Conservation (phyloP, 176 grass and related monocot genomes). For the Aegilops longissima region DNA sequence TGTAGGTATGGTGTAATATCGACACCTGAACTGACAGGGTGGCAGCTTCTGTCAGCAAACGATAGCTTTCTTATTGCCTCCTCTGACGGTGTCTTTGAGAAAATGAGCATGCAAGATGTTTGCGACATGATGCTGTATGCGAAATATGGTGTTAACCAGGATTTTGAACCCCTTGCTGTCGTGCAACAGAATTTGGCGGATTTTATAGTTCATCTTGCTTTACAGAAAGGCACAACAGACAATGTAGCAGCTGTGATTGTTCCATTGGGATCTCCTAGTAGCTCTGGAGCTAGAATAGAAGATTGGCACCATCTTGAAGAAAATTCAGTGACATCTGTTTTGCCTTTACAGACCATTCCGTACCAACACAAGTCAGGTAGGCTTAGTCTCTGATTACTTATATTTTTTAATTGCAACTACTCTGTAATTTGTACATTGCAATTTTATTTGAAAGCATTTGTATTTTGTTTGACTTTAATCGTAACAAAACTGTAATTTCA, state of each 20-base stretch:
- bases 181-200: slow-evolving; percentile 69
- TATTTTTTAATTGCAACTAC: background rate
- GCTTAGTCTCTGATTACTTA: slow-evolving; percentile 8
- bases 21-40: slow-evolving; percentile 82
- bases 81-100: slow-evolving; percentile 92
- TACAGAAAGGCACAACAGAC: slow-evolving; percentile 85
- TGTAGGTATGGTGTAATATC: slow-evolving; percentile 89
- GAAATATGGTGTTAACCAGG: slow-evolving; percentile 40
- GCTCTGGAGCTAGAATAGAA: slow-evolving; percentile 34
- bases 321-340: slow-evolving; percentile 37
- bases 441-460: slow-evolving; percentile 10
- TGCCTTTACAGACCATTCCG: slow-evolving; percentile 26
- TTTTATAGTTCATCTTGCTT: slow-evolving; percentile 62
- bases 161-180: slow-evolving; percentile 28
- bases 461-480: slow-evolving; percentile 2
- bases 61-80: slow-evolving; percentile 81
- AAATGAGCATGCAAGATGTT: slow-evolving; percentile 84
- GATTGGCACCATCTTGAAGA: slow-evolving; percentile 47
- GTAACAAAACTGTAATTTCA: too few relatives aligned
- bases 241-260: slow-evolving; percentile 93
- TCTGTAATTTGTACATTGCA: background rate
- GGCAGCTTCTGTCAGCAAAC: slow-evolving; percentile 71
- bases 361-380: slow-evolving; percentile 38
- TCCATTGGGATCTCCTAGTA: slow-evolving; percentile 53
- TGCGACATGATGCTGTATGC: slow-evolving; percentile 75